Evolutionary conservation across 805 yeast genomes (phyloP), one percentile per base, ranked within the genome.

Genomic region (Zygotorulaspora sp.): DNA sequence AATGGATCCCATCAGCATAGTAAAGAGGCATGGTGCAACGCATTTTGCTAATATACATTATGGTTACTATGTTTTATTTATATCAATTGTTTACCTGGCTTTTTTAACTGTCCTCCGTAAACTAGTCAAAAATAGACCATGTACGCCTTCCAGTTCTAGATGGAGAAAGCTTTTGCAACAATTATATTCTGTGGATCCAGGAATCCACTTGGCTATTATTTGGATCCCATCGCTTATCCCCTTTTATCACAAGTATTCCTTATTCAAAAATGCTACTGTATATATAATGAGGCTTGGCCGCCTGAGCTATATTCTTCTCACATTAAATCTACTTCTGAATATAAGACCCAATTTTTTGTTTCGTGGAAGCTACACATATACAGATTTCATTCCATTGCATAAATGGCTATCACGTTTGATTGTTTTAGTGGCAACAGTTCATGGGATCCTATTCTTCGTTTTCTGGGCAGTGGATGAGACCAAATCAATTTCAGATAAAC

Each of bases 321-420:
- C 87, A 0, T 57, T 83, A 22, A 75, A 76, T 46, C 61, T 81
- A 2, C 66, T 74, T 25, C 50, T 82, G 12, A 75, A 75, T 2
- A 49, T 80, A 10, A 65, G 80, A 38, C 86, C 87, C 2, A 62
- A 70, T n/a, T 71, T 72, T 25, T 52, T 71, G 37, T 68, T 67
- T 3, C 52, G 62, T 37, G 72, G 56, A 53, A 50, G 72, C 58
- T 53, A 48, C 31, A 44, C 52, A 36, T 83, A 83, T 50, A 55
- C 80, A 41, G 75, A 74, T 36, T 61, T 75, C 10, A 51, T 83
- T 9, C 66, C 66, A 13, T 49, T 83, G 6, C 94, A 83, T 54
- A 81, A 80, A 50, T 82, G 90, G 89, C 47, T 80, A 1, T 78
- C 88, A 3, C 63, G 90, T 41, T 25, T 78, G 2, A 70, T 80